Conservation (phyloP, 192 early-diverging fungal species). For the Entomortierella beljakovae region DNA sequence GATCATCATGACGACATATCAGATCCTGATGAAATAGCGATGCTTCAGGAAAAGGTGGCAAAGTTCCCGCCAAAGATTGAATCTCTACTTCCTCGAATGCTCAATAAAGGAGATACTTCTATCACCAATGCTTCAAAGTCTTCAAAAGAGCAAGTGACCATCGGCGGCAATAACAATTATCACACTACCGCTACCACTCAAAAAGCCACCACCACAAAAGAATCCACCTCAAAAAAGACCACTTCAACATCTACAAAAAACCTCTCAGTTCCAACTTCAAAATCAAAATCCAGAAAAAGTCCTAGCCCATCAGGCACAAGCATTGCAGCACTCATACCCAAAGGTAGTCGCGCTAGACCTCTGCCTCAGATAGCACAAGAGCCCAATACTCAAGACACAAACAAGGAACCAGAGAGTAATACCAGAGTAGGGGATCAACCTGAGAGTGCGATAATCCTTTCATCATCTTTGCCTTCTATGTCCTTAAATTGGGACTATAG, state of each 20-base stretch:
- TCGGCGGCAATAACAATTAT: neutral
- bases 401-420: neutral
- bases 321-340: constrained; percentile 18
- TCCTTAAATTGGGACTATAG: neutral
- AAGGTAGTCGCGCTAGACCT: constrained; percentile 22
- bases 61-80: constrained; percentile 26
- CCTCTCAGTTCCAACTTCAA: neutral
- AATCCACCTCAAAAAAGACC: neutral
- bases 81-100: constrained; percentile 16
- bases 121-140: neutral
- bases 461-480: constrained; percentile 17
- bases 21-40: constrained; percentile 2
- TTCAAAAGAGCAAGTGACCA: neutral
- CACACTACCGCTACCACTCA: neutral
- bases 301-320: constrained; percentile 3
- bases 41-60: constrained; percentile 12
- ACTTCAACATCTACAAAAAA: too few species aligned
- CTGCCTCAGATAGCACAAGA: constrained; percentile 8
- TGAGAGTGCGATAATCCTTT: constrained; percentile 8
- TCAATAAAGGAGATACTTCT: neutral
- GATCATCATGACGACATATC: neutral
- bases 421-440: neutral
- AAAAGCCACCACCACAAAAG: neutral
- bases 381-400: neutral
- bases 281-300: constrained; percentile 6